Evolutionary conservation across 768 basidiomycete species (phyloP).

Genomic region (Sporobolomyces phaffii): DNA sequence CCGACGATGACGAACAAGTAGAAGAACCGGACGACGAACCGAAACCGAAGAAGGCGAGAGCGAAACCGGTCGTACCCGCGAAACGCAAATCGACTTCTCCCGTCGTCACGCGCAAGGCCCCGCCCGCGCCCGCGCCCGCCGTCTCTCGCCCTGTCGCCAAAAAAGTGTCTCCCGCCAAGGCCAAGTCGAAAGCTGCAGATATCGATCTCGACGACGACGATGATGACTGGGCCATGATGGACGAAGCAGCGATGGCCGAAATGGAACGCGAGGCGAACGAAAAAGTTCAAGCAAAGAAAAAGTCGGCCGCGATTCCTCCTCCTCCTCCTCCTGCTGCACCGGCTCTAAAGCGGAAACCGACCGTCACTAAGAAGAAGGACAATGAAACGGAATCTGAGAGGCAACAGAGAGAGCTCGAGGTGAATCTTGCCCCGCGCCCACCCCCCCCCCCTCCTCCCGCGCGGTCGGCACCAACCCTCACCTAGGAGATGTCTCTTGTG

Average conservation of each 20-base stretch:
- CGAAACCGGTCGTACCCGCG: constrained; percentile 15
- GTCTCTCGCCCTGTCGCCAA: no score
- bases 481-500: no score
- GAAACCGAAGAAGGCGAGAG: constrained; percentile 14
- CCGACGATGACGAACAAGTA: not conserved
- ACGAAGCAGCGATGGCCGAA: constrained; percentile 1
- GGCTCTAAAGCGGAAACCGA: not conserved
- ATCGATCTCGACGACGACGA: constrained; percentile 3
- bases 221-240: constrained; percentile 8
- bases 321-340: not conserved
- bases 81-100: constrained; percentile 32
- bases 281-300: constrained; percentile 1
- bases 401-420: constrained; percentile 26
- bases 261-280: constrained; percentile 3
- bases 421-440: not conserved
- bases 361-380: constrained; percentile 1
- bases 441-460: no score
- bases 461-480: no score
- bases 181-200: not conserved
- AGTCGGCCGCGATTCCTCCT: no score
- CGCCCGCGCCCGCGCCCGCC: not conserved
- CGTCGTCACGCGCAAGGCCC: not conserved
- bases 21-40: constrained; percentile 8
- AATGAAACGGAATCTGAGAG: constrained; percentile 9
- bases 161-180: not conserved